Evolutionary conservation across 805 yeast species (phyloP).

Genomic region (Monosporozyma aquatica): DNA sequence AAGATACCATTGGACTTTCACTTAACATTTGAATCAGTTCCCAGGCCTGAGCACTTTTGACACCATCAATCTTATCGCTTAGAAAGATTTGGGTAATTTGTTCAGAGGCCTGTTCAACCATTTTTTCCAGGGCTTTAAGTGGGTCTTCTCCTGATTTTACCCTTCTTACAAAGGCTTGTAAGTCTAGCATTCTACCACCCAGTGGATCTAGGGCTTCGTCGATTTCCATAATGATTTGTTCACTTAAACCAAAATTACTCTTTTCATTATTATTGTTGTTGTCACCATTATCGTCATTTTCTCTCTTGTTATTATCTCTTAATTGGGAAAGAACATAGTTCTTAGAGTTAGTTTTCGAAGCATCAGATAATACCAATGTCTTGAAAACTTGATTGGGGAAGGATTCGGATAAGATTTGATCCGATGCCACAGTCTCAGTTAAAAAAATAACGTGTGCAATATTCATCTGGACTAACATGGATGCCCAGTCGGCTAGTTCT

Average conservation of each 20-base stretch:
- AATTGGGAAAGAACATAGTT: slow-evolving; percentile 58
- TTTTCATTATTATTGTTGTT: slow-evolving; percentile 23
- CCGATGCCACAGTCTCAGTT: slow-evolving; percentile 75
- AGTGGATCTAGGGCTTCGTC: slow-evolving; percentile 58
- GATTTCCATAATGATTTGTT: slow-evolving; percentile 29
- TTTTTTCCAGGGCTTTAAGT: slow-evolving; percentile 61
- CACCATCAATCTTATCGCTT: slow-evolving; percentile 40
- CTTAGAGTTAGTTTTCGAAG: slow-evolving; percentile 59
- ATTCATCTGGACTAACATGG: slow-evolving; percentile 63
- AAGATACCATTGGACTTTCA: slow-evolving; percentile 36
- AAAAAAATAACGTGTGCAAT: slow-evolving; percentile 83
- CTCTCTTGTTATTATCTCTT: slow-evolving; percentile 20
- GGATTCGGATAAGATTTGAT: slow-evolving; percentile 56
- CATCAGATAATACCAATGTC: slow-evolving; percentile 68
- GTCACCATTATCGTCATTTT: slow-evolving; percentile 26
- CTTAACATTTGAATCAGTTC: slow-evolving; percentile 59
- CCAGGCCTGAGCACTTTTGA: slow-evolving; percentile 85
- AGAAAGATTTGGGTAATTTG: slow-evolving; percentile 78
- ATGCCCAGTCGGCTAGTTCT: slow-evolving; percentile 83
- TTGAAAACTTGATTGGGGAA: slow-evolving; percentile 85
- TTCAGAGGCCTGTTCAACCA: slow-evolving; percentile 77
- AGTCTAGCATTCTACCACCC: slow-evolving; percentile 92
- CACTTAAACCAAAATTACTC: slow-evolving; percentile 1
- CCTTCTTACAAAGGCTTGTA: slow-evolving; percentile 83
- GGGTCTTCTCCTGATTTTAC: slow-evolving; percentile 83